These are phyloP conservation scores for Sclerotinia nivalis DNA, from an alignment of 2,329 filamentous ascomycete species.

Conservation along the genomic window DNA sequence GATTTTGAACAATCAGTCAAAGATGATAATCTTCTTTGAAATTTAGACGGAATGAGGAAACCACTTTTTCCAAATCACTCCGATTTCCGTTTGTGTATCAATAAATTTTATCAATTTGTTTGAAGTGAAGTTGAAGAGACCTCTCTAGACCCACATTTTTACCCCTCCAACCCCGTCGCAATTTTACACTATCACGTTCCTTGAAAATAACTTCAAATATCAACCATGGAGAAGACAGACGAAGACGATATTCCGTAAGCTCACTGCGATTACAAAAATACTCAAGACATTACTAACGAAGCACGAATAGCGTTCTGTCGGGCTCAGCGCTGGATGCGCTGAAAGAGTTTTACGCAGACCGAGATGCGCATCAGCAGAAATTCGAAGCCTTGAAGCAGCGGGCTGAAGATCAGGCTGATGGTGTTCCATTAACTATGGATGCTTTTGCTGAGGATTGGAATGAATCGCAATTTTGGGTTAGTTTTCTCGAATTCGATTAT, in stretches of 20 bases:
- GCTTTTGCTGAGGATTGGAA: conserved; percentile 81
- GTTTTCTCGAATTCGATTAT: conserved; percentile 30
- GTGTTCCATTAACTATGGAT: conserved; percentile 59
- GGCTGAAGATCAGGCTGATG: conserved; percentile 55
- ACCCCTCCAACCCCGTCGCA: conserved; percentile 10
- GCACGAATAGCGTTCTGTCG: conserved; percentile 58
- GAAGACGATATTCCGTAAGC: conserved; percentile 32
- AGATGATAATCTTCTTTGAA: background rate
- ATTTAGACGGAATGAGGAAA: background rate
- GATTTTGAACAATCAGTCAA: background rate
- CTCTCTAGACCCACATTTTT: conserved; percentile 12
- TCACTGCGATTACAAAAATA: background rate
- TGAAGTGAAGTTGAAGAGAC: background rate
- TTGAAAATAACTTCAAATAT: conserved; percentile 25
- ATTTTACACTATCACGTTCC: conserved; percentile 15
- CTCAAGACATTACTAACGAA: background rate
- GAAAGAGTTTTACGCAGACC: conserved; percentile 72
- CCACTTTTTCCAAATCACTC: background rate
- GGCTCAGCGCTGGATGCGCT: conserved; percentile 66
- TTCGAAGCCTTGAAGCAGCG: conserved; percentile 67
- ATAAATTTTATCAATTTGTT: background rate
- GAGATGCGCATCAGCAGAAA: conserved; percentile 63
- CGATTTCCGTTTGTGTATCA: background rate
- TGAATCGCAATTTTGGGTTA: conserved; percentile 79
- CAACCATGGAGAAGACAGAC: conserved; percentile 25